Percentiles rank a stretch among this genome's conserved stretches.
Evolutionary conservation across 2,329 filamentous ascomycete species (phyloP).

Genomic region (Parastagonospora nodorum): DNA sequence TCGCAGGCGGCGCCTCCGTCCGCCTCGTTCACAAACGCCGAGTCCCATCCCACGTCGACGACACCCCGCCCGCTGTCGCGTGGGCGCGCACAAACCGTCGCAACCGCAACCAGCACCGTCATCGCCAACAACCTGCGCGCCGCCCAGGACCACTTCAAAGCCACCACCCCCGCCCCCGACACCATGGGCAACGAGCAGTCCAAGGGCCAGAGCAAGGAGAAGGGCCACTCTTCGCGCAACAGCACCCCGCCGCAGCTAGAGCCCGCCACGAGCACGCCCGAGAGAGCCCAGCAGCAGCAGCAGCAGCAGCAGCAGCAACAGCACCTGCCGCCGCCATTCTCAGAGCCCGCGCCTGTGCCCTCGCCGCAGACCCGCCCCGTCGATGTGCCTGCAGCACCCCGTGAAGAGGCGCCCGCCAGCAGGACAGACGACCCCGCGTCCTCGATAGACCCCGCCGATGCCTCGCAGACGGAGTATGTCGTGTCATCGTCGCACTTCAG

Average conservation of each 20-base stretch:
- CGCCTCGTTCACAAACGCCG: slow-evolving; percentile 45
- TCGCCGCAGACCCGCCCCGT: slow-evolving; percentile 46
- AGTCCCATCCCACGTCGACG: slow-evolving; percentile 34
- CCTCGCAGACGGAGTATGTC: slow-evolving; percentile 44
- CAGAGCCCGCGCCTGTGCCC: slow-evolving; percentile 2
- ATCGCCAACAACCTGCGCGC: slow-evolving; percentile 38
- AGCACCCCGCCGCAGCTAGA: slow-evolving; percentile 10
- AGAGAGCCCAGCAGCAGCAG: slow-evolving; percentile 3
- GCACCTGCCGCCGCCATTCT: slow-evolving; percentile 5
- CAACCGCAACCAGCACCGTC: slow-evolving; percentile 26
- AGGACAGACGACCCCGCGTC: slow-evolving; percentile 16
- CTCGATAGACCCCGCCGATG: slow-evolving; percentile 35
- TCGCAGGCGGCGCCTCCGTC: slow-evolving; percentile 46
- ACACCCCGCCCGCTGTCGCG: slow-evolving; percentile 32
- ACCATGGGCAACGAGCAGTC: slow-evolving; percentile 50
- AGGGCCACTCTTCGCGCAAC: slow-evolving; percentile 15
- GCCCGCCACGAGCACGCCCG: slow-evolving; percentile 7
- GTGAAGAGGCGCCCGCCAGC: slow-evolving; percentile 20
- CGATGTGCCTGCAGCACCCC: slow-evolving; percentile 40
- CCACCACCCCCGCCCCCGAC: slow-evolving; percentile 15
- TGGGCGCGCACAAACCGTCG: slow-evolving; percentile 33
- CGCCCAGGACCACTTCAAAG: slow-evolving; percentile 33
- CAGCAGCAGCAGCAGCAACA: slow-evolving; percentile 23
- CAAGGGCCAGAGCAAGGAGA: slow-evolving; percentile 23
- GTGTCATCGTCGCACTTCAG: slow-evolving; percentile 53